Base-by-base conservation (phyloP, 345 rosid genomes). In the Citrus unshiu region DNA sequence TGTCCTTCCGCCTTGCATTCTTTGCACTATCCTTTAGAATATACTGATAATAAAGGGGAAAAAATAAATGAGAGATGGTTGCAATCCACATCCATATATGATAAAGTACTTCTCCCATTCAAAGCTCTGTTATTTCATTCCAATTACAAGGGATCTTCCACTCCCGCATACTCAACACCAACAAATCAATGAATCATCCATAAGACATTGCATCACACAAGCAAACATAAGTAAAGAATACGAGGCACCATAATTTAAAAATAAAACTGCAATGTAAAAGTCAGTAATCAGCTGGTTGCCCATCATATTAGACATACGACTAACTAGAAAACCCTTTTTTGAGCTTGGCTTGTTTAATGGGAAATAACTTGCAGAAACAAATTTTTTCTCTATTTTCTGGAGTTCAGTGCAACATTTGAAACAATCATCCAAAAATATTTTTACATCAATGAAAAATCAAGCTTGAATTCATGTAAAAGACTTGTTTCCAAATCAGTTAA, bases 11-110 rank as follows among this genome's bases (percentile, higher is more conserved):
- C 57, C 68, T 75, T 7, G 80, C 29, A 34, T 75, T 81, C 79
- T 89, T 86, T 71, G 77, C 63, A 68, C 70, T 79, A 58, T 81
- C 87, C 74, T 88, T 90, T 43, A 78, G 81, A 76, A 84, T 81
- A 85, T 90, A 84, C 92, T 87, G 78, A 35, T 54, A 80, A 71
- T 77, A 76, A 78, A 81, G 74, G 72, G 73, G 49, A 43, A 65
- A 51, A 13, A 51, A 25, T 22, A 16, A 70, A 68, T 49, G 49
- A 84, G 74, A 72, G 58, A 75, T 21, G 27, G 25, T 34, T 24
- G 56, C 49, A 54, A 67, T 56, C 62, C 24, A 54, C 18, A 34
- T 34, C 34, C 56, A 66, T 37, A 7, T 19, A 76, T 29, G 5
- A 21, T 68, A 40, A n/a, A 12, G 12, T n/a, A 25, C 19, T 19